Evolutionary conservation across 2,329 filamentous ascomycete species (phyloP), one percentile per base, ranked within the genome.

Genomic region (Diaporthe citriasiana): DNA sequence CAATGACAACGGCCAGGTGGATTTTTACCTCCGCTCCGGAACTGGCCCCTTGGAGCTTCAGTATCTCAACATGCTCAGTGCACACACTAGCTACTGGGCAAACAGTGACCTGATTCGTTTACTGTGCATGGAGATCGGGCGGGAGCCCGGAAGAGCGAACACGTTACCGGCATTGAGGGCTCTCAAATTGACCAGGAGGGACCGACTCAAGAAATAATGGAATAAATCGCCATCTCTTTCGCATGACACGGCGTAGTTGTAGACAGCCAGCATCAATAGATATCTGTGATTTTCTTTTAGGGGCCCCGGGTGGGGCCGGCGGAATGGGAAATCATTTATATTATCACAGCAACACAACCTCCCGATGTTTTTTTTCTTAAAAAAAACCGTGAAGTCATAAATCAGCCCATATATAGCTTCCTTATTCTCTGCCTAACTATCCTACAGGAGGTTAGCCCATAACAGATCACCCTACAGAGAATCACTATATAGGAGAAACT

Each of bases 1-100:
- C 5, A 99, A 99, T 78, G 97, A 99, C 79, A 98, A 98, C 77
- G 96, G 95, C 0, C 97, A 99, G 83, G 92, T 99, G 53, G 97
- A 99, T 82, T 99, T 91, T 83, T 97, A 93, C 79, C 85, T 99
- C 65, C 91, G 91, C 65, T 95, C 94, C 10, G 94, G 95, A 0
- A 93, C 94, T 1, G 97, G 97, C 0, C 93, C 95, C 5, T 86
- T 99, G 47, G 97, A 98, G 83, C 95, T 98, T 33, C 95, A 98
- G 83, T 99, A 99, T 81, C 84, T 98, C 47, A 98, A 97, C 78
- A 99, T 99, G 97, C 85, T 99, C 71, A 94, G 95, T 73, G 97
- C 97, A 12, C 97, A 99, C 83, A 95, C 94, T 72, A 96, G 94
- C 81, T 99, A 99, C 82, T 99, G 97, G 97, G 89, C 91, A 2